Base-by-base conservation (phyloP, 2,329 filamentous ascomycete species). In the Talaromyces sp. region DNA sequence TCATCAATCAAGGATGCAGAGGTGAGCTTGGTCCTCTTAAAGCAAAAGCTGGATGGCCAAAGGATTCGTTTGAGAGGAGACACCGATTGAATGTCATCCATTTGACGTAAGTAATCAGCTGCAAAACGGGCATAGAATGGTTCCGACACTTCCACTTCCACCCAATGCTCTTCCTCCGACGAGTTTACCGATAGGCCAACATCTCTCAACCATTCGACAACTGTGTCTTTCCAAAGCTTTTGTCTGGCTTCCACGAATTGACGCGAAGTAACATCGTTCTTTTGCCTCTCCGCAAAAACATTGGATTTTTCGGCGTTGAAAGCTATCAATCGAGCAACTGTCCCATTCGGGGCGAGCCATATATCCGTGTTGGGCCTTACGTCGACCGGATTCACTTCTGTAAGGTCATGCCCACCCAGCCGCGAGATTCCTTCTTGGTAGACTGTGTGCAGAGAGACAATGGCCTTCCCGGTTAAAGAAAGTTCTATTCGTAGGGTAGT, bases 41-140 rank as follows among this genome's bases (percentile, higher is more conserved):
- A 80, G 66, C 76, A 79, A 62, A 77, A 75, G 25, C 71, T 68
- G 32, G 76, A 74, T 22, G 78, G 78, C 78, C 78, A 81, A 57
- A 78, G 67, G 58, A 80, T 73, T 27, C 75, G 74, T 65, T 75
- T 78, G 63, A 77, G 68, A 28, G 72, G 70, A 61, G 74, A 66
- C 19, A 66, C 63, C 15, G 71, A 67, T 51, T 68, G 68, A 58
- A 60, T 64, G 61, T 70, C 69, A 54, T 70, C 68, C 59, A 61
- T 68, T 49, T 70, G 65, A 39, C 71, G 66, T 64, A 66, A 66
- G 47, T 67, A 65, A 57, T 74, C 74, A 27, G 73, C 72, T 39
- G 73, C 72, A 52, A 76, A 63, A 59, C 70, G 70, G 57, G 72
- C 69, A 62, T 75, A 76, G 55, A 76, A 75, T 19, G 74, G 72